Conservation (phyloP, 768 basidiomycete species). For the Collybiopsis luxurians region DNA sequence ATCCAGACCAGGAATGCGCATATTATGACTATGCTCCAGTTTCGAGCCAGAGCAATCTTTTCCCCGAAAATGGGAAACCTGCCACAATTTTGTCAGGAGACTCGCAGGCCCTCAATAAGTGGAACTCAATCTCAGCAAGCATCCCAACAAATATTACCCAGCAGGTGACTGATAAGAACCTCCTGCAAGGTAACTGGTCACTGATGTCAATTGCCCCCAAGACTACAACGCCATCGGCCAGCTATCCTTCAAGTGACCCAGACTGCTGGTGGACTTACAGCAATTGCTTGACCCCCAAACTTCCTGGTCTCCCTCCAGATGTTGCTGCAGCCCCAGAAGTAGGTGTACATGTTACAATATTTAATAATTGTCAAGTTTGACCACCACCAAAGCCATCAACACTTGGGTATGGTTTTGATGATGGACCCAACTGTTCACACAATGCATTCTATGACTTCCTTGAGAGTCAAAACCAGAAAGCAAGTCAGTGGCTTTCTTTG, state of each 20-base stretch:
- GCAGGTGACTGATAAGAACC: slow-evolving; percentile 35
- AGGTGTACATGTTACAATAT: not conserved
- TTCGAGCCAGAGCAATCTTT: slow-evolving; percentile 25
- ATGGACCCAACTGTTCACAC: slow-evolving; percentile 65
- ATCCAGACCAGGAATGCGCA: slow-evolving; percentile 36
- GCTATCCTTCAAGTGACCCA: slow-evolving; percentile 35
- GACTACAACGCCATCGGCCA: slow-evolving; percentile 16
- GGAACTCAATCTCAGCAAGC: slow-evolving; percentile 35
- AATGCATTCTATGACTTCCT: slow-evolving; percentile 62
- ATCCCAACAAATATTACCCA: slow-evolving; percentile 45
- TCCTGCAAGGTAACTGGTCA: no score
- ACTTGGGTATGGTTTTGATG: slow-evolving; percentile 61
- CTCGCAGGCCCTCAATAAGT: slow-evolving; percentile 37
- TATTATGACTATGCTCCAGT: slow-evolving; percentile 40
- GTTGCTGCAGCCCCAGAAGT: slow-evolving; percentile 48
- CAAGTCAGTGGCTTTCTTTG: slow-evolving; percentile 31
- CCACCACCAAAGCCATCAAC: slow-evolving; percentile 40
- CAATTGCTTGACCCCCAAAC: slow-evolving; percentile 48
- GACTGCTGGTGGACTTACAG: slow-evolving; percentile 43
- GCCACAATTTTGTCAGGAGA: slow-evolving; percentile 43
- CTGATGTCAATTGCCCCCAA: not conserved
- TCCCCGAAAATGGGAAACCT: slow-evolving; percentile 44
- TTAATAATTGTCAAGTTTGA: not conserved
- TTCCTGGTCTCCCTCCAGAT: slow-evolving; percentile 39
- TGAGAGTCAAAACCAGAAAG: slow-evolving; percentile 51